These are phyloP conservation scores for Fomitopsis pinicola DNA, from an alignment of 1,284 basidiomycete species.

Conservation along the genomic window DNA sequence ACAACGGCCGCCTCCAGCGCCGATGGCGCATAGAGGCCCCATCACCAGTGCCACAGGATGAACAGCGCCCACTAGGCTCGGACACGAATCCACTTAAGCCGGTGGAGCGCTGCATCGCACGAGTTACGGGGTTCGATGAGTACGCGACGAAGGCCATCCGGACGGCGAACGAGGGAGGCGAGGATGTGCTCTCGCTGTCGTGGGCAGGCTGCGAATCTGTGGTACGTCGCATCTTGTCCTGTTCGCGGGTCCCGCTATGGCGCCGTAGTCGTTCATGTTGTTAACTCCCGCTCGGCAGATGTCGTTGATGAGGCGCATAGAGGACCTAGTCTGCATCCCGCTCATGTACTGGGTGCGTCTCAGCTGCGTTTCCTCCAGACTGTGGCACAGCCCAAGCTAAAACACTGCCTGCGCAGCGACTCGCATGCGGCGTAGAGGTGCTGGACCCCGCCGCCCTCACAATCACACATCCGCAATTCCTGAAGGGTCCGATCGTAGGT, in stretches of 20 bases:
- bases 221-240: not conserved
- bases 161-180: not conserved
- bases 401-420: not conserved
- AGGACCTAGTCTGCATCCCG: conserved; percentile 5
- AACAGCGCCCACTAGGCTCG: not conserved
- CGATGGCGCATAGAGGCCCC: not conserved
- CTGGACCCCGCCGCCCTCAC: not conserved
- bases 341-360: conserved; percentile 6
- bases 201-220: conserved; percentile 1
- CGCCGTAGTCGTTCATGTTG: not conserved
- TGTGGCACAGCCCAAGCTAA: no score
- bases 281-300: not conserved
- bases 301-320: conserved; percentile 4
- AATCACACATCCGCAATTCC: not conserved
- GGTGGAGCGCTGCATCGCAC: not conserved
- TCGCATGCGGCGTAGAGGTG: not conserved
- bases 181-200: conserved; percentile 1
- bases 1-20: not conserved
- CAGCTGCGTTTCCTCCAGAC: not conserved
- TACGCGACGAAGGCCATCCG: conserved; percentile 1
- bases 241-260: not conserved
- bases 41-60: not conserved
- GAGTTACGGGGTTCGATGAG: not conserved
- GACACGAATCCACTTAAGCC: not conserved
- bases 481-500: not conserved